phyloP scores from a whole-genome alignment of 1,139 yeast species.

The Taphrina deformans region DNA sequence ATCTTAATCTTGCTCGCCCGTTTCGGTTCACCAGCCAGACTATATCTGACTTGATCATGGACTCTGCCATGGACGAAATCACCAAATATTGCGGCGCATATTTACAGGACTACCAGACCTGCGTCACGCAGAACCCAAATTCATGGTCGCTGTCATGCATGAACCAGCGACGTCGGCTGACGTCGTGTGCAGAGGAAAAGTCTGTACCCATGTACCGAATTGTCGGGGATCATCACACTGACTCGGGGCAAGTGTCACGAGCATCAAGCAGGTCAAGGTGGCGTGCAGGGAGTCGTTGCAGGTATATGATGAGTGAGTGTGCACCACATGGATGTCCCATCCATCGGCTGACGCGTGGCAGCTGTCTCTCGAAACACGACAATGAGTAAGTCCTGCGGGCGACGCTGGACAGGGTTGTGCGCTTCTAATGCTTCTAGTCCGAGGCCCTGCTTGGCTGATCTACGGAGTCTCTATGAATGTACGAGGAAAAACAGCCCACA shows the following conservation, averaged over 20 bases:
- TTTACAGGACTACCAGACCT: slow-evolving; percentile 12
- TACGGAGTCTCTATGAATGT: slow-evolving; percentile 22
- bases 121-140: slow-evolving; percentile 9
- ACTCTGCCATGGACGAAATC: slow-evolving; percentile 23
- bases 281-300: slow-evolving; percentile 17
- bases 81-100: slow-evolving; percentile 13
- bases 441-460: slow-evolving; percentile 13
- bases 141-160: slow-evolving; percentile 23
- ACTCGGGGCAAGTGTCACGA: slow-evolving; percentile 6
- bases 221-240: no score
- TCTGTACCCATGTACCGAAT: no score
- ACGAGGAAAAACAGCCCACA: slow-evolving; percentile 21
- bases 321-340: neutral
- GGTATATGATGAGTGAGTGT: slow-evolving; percentile 19
- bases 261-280: slow-evolving; percentile 28
- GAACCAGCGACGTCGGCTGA: slow-evolving; percentile 22
- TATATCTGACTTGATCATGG: no score
- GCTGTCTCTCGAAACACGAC: slow-evolving; percentile 9
- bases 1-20: neutral
- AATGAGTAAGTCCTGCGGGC: neutral
- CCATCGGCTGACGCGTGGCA: neutral
- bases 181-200: slow-evolving; percentile 30
- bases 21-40: no score
- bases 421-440: slow-evolving; percentile 11
- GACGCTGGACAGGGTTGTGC: neutral